Percentiles rank a stretch among this genome's conserved stretches.
These are phyloP conservation scores for Lasiosphaeria miniovina DNA, from an alignment of 495 filamentous ascomycete species.

Conservation along the genomic window DNA sequence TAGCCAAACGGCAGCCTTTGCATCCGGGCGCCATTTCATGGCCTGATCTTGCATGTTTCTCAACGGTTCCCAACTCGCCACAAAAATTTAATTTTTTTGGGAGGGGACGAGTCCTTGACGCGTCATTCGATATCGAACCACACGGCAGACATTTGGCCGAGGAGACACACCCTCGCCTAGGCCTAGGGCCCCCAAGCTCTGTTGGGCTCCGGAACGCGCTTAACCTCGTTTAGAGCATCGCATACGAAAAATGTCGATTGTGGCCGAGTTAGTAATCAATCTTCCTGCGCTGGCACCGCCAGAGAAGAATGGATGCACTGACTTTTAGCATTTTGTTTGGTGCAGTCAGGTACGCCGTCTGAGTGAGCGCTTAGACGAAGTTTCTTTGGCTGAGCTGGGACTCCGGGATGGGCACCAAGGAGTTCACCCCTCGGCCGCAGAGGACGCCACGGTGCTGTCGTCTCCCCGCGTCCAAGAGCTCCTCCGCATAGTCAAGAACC, in stretches of 20 bases:
- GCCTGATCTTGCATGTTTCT: conserved; percentile 22
- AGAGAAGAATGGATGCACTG: not conserved
- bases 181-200: conserved; percentile 6
- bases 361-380: conserved; percentile 74
- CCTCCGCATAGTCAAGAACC: conserved; percentile 60
- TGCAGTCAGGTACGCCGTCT: conserved; percentile 73
- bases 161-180: not conserved
- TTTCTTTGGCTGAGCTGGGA: conserved; percentile 42
- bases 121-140: conserved; percentile 18
- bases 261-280: conserved; percentile 57
- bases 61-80: conserved; percentile 25
- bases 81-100: conserved; percentile 4
- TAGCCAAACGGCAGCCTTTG: conserved; percentile 20
- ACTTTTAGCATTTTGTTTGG: conserved; percentile 3
- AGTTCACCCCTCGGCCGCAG: conserved; percentile 1
- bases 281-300: not conserved
- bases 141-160: not conserved
- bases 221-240: conserved; percentile 19
- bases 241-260: conserved; percentile 56
- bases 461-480: conserved; percentile 50
- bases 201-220: conserved; percentile 12
- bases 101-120: conserved; percentile 9
- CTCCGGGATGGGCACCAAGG: conserved; percentile 17
- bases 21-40: conserved; percentile 24
- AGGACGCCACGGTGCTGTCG: conserved; percentile 21